Evolutionary conservation across 2,329 filamentous ascomycete genomes (phyloP).

Genomic region (Colletotrichum coccodes): DNA sequence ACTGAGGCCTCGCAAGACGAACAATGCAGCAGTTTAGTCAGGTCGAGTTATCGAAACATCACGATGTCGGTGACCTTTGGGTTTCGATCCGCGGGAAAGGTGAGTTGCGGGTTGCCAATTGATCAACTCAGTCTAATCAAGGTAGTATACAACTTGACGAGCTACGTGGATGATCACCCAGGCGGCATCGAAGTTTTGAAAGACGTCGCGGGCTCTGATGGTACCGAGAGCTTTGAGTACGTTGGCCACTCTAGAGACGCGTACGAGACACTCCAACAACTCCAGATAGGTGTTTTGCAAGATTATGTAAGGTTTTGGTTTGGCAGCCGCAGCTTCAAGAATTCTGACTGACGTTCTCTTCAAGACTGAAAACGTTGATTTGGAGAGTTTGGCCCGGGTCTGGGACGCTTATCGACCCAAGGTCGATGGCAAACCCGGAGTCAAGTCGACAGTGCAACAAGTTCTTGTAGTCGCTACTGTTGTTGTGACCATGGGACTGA

Average conservation of each 20-base stretch:
- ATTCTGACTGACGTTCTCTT: no score
- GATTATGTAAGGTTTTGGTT: neutral
- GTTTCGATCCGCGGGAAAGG: conserved; percentile 6
- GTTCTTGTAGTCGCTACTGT: neutral
- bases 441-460: no score
- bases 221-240: conserved; percentile 26
- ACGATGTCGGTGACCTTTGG: neutral
- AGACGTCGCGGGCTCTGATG: conserved; percentile 12
- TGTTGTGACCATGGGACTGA: neutral
- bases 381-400: neutral
- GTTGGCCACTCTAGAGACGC: conserved; percentile 10
- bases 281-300: conserved; percentile 2
- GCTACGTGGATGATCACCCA: conserved; percentile 9
- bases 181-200: conserved; percentile 12
- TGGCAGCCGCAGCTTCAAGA: no score
- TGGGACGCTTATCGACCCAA: neutral
- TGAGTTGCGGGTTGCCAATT: neutral
- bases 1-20: no score
- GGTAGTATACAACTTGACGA: neutral
- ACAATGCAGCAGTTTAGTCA: neutral
- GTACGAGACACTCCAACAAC: neutral
- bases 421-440: no score
- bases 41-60: neutral
- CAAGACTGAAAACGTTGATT: no score
- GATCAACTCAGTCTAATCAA: neutral